A percentile compares a stretch with the other conserved stretches of the same genome.
phyloP scores from a whole-genome alignment of 345 rosid species.

The Sonneratia alba region DNA sequence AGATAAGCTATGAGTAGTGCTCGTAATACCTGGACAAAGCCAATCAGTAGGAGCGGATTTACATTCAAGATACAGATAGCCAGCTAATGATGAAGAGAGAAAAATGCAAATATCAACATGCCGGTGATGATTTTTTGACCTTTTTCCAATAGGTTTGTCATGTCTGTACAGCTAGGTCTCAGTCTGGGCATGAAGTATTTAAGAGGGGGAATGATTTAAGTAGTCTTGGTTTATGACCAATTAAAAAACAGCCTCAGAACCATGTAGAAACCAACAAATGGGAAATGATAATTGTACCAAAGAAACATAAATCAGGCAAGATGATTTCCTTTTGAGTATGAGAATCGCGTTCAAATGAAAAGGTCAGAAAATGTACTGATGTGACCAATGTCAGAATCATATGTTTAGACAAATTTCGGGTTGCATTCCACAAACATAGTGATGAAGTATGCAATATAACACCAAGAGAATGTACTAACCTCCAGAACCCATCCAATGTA shows the following conservation, averaged over 20 bases:
- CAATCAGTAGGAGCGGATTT: not conserved
- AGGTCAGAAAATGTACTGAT: not conserved
- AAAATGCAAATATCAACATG: not conserved
- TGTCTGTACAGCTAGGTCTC: not conserved
- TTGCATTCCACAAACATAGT: not conserved
- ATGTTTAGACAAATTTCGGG: not conserved
- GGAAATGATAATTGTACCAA: not conserved
- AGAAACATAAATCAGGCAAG: not conserved
- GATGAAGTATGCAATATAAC: not conserved
- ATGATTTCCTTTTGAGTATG: not conserved
- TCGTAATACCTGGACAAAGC: too few relatives aligned
- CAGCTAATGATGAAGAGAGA: not conserved
- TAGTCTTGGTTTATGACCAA: not conserved
- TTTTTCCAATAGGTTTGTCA: not conserved
- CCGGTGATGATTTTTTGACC: not conserved
- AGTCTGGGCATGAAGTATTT: not conserved
- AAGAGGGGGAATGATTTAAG: not conserved
- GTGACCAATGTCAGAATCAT: not conserved
- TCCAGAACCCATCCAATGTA: conserved; percentile 93
- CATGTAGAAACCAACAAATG: not conserved
- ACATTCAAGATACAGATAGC: not conserved
- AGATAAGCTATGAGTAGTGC: not conserved
- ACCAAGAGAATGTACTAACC: conserved; percentile 31
- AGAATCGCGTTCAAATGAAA: not conserved
- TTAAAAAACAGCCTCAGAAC: not conserved